Conservation (phyloP, 768 basidiomycete species). For the Fomitopsis serialis region DNA sequence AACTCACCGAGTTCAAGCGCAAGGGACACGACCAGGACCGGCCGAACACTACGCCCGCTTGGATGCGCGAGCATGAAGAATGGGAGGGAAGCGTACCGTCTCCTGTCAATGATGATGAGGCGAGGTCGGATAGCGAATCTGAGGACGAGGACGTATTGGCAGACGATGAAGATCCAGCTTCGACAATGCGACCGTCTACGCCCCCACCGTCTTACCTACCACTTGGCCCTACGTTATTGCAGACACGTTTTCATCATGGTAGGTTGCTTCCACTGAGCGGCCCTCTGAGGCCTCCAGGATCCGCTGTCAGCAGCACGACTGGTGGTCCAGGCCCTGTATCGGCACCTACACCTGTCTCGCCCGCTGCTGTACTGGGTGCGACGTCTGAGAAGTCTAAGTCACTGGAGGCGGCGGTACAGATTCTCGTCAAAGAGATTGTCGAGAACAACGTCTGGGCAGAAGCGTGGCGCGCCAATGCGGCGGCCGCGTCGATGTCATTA, state of each 20-base stretch:
- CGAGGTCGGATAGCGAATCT: conserved; percentile 34
- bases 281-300: conserved; percentile 55
- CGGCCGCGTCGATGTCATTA: conserved; percentile 14
- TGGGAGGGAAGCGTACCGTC: conserved; percentile 34
- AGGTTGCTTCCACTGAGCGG: conserved; percentile 56
- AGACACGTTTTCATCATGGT: conserved; percentile 62
- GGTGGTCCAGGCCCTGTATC: conserved; percentile 39
- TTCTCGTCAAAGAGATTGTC: conserved; percentile 63
- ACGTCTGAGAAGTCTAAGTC: conserved; percentile 61
- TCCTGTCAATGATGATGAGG: conserved; percentile 28
- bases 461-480: conserved; percentile 47
- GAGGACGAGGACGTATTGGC: conserved; percentile 32
- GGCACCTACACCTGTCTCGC: conserved; percentile 85
- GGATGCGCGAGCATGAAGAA: conserved; percentile 43
- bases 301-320: conserved; percentile 22
- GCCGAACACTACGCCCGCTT: conserved; percentile 32
- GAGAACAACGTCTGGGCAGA: conserved; percentile 69
- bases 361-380: conserved; percentile 62
- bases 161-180: conserved; percentile 22
- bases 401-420: conserved; percentile 60
- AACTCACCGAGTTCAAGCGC: conserved; percentile 67
- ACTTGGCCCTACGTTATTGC: conserved; percentile 60
- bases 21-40: conserved; percentile 40
- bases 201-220: conserved; percentile 72
- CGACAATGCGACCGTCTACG: conserved; percentile 54